Percentiles rank a stretch among this genome's conserved stretches.
Conservation (phyloP, 1,284 basidiomycete species). For the Chalciporus piperatoides region DNA sequence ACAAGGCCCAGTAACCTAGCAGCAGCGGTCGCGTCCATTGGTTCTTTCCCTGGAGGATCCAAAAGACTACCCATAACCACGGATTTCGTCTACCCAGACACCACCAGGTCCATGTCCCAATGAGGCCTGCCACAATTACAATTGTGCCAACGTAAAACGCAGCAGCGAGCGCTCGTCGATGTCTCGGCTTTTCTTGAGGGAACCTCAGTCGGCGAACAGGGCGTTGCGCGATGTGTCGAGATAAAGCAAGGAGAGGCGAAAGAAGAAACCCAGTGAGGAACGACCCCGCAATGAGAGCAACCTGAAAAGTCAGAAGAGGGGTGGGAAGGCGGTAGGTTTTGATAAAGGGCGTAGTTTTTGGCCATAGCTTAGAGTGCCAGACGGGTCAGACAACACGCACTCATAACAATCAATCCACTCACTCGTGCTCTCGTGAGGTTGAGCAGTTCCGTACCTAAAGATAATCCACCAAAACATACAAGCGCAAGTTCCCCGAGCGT, state of each 20-base stretch:
- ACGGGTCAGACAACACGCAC: conserved; percentile 12
- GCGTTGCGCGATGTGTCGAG: conserved; percentile 87
- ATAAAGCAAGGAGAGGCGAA: conserved; percentile 92
- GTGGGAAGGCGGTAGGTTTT: conserved; percentile 93
- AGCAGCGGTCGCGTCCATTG: conserved; percentile 83
- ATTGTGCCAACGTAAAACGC: conserved; percentile 82
- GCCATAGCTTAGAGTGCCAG: conserved; percentile 59
- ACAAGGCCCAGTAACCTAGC: conserved; percentile 80
- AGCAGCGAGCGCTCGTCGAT: conserved; percentile 81
- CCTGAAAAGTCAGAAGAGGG: conserved; percentile 88
- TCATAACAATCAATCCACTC: conserved; percentile 25
- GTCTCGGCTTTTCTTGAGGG: conserved; percentile 83
- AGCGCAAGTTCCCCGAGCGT: conserved; percentile 92
- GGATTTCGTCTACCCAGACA: conserved; percentile 82
- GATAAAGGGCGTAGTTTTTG: conserved; percentile 79
- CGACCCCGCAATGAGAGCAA: conserved; percentile 91
- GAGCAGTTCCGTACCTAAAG: conserved; percentile 81
- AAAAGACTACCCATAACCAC: conserved; percentile 83
- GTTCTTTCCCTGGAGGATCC: conserved; percentile 69
- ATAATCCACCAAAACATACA: conserved; percentile 85
- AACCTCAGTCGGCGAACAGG: conserved; percentile 87
- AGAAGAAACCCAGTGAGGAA: conserved; percentile 90
- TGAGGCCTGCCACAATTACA: conserved; percentile 78
- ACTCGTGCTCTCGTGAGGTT: conserved; percentile 81
- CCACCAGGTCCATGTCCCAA: conserved; percentile 93